These are phyloP conservation scores for Backusella luteola DNA, from an alignment of 192 early-diverging fungal species.

Conservation along the genomic window DNA sequence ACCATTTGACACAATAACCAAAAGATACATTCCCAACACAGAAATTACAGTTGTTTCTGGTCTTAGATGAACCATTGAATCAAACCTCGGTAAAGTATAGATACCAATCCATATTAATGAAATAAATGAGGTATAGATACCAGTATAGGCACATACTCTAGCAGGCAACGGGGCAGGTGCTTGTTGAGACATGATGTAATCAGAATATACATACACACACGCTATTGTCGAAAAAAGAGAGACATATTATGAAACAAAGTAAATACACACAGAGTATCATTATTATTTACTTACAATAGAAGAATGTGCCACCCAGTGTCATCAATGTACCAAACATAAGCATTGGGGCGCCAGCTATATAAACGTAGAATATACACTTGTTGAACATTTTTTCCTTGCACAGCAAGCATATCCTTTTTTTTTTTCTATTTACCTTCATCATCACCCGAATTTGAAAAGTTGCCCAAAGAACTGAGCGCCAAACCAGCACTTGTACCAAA, in stretches of 20 bases:
- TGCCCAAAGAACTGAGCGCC: slow-evolving; percentile 50
- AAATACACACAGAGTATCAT: background rate
- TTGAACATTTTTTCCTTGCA: background rate
- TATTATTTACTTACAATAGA: slow-evolving; percentile 35
- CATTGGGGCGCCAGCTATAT: slow-evolving; percentile 9
- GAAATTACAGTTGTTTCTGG: slow-evolving; percentile 5
- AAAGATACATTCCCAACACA: slow-evolving; percentile 41
- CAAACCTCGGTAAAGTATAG: slow-evolving; percentile 53
- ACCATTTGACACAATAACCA: slow-evolving; percentile 44
- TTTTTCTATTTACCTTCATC: slow-evolving; percentile 1
- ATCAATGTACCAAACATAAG: slow-evolving; percentile 51
- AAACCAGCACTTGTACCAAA: slow-evolving; percentile 53
- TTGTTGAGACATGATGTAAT: slow-evolving; percentile 44
- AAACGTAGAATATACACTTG: background rate
- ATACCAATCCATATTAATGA: slow-evolving; percentile 46
- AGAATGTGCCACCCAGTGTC: slow-evolving; percentile 51
- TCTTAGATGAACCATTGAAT: slow-evolving; percentile 36
- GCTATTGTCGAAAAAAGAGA: slow-evolving; percentile 21
- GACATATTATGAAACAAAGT: background rate
- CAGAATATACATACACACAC: slow-evolving; percentile 57
- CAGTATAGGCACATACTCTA: slow-evolving; percentile 50
- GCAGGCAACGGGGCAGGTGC: slow-evolving; percentile 47
- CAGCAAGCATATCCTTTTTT: background rate
- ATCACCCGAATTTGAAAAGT: slow-evolving; percentile 5
- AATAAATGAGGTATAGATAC: slow-evolving; percentile 40